A percentile compares a stretch with the other conserved stretches of the same genome.
phyloP scores from a whole-genome alignment of 2,329 filamentous ascomycete genomes.

The Hypoxylon rubiginosum region DNA sequence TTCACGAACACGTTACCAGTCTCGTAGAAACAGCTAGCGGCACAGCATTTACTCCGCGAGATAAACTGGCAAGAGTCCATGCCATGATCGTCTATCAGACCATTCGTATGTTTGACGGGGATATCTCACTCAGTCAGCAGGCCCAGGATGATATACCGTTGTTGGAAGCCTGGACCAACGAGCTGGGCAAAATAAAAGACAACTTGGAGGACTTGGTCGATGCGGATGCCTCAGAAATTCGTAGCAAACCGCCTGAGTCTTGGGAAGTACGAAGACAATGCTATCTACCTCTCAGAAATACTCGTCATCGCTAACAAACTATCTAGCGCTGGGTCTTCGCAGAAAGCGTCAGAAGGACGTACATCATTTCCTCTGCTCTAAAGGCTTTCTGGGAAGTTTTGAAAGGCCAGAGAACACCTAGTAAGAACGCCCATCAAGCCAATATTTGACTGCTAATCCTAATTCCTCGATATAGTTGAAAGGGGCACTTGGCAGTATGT shows the following conservation, averaged over 20 bases:
- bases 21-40: constrained; percentile 54
- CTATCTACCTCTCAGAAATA: background rate
- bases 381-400: constrained; percentile 54
- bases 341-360: constrained; percentile 58
- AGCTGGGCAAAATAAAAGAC: constrained; percentile 52
- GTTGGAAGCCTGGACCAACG: constrained; percentile 55
- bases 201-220: constrained; percentile 53
- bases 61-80: constrained; percentile 60
- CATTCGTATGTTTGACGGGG: constrained; percentile 61
- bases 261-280: constrained; percentile 56
- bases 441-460: background rate
- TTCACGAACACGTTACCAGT: constrained; percentile 56
- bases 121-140: constrained; percentile 57
- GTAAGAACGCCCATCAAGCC: constrained; percentile 13
- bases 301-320: constrained; percentile 11
- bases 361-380: constrained; percentile 52
- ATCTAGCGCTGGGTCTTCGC: constrained; percentile 57
- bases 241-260: constrained; percentile 54
- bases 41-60: constrained; percentile 46
- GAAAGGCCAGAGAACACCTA: constrained; percentile 41
- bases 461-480: constrained; percentile 23
- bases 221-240: constrained; percentile 43
- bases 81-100: constrained; percentile 58
- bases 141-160: constrained; percentile 57
- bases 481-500: constrained; percentile 37